These are phyloP conservation scores for Multifurca ochricompacta DNA, from an alignment of 768 basidiomycete species.

Conservation along the genomic window DNA sequence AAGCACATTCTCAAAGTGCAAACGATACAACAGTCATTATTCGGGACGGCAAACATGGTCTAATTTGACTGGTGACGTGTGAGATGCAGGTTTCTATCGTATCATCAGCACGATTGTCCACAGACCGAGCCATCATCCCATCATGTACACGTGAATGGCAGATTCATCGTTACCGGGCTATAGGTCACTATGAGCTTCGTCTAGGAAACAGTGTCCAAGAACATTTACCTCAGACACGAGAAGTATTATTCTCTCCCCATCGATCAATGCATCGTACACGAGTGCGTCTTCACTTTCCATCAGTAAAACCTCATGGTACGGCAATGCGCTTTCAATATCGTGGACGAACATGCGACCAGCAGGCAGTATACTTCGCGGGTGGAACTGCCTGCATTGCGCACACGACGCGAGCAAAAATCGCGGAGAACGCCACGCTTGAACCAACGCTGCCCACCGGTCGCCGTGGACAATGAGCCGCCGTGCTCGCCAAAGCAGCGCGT, in stretches of 20 bases:
- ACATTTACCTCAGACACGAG: background rate
- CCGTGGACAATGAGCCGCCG: background rate
- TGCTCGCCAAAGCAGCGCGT: background rate
- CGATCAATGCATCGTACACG: background rate
- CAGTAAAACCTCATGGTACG: background rate
- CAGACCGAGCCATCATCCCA: background rate
- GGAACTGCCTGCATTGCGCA: background rate
- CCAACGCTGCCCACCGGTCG: background rate
- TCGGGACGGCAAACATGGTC: background rate
- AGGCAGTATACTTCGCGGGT: background rate
- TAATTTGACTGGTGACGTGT: background rate
- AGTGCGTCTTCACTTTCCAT: background rate
- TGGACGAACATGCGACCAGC: background rate
- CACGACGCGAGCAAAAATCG: conserved; percentile 1
- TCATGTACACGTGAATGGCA: background rate
- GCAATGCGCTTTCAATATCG: background rate
- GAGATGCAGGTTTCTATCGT: no score
- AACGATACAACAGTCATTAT: background rate
- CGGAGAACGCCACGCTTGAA: background rate
- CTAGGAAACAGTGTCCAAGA: background rate
- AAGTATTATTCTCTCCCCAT: background rate
- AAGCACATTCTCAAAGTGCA: background rate
- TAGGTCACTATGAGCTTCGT: background rate
- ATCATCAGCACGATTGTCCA: background rate
- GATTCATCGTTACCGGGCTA: background rate